A percentile compares a stretch with the other conserved stretches of the same genome.
These are phyloP conservation scores for Russula vinacea DNA, from an alignment of 768 basidiomycete genomes.

Conservation along the genomic window DNA sequence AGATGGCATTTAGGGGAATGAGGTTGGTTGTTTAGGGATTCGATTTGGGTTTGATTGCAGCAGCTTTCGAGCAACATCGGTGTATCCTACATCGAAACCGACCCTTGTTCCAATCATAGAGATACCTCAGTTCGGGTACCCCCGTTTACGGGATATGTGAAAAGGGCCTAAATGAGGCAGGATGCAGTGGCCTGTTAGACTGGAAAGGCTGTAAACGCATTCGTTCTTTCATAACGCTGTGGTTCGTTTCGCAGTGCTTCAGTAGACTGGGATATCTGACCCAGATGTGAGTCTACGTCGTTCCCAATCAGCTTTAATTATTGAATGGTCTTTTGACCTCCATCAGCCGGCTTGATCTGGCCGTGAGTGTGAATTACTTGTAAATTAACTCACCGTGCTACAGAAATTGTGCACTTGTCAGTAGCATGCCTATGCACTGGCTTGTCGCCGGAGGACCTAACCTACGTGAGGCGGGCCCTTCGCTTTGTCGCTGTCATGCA, in stretches of 20 bases:
- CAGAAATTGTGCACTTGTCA: background rate
- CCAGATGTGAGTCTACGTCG: background rate
- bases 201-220: background rate
- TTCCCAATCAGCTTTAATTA: background rate
- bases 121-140: background rate
- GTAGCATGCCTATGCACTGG: no score
- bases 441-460: no score
- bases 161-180: background rate
- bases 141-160: background rate
- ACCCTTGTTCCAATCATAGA: slow-evolving; percentile 10
- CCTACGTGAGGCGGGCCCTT: background rate
- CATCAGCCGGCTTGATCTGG: background rate
- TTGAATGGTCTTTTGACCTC: background rate
- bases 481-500: background rate
- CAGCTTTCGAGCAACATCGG: slow-evolving; percentile 6
- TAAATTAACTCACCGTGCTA: background rate
- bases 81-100: background rate
- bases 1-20: slow-evolving; percentile 4
- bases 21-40: slow-evolving; percentile 6
- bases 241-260: background rate
- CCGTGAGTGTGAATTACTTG: background rate
- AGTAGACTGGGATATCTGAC: background rate
- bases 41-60: slow-evolving; percentile 11
- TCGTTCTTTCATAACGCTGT: background rate
- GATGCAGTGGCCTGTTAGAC: background rate